These are phyloP conservation scores for Populus hybrid DNA, from an alignment of 441 rosid genomes.

Conservation along the genomic window DNA sequence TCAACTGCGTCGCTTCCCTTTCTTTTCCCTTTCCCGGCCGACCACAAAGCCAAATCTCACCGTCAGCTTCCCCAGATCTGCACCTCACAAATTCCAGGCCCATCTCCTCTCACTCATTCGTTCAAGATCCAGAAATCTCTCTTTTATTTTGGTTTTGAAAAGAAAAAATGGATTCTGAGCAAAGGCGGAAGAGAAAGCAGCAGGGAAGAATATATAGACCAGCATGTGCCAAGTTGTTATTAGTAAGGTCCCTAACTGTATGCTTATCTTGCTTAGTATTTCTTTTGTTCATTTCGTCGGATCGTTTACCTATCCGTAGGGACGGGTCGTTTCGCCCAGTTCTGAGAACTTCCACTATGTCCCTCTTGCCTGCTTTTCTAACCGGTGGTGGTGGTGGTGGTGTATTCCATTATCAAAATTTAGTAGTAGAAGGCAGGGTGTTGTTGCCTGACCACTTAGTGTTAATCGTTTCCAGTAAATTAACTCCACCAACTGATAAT, in stretches of 20 bases:
- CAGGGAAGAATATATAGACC: constrained; percentile 34
- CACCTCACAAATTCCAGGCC: neutral
- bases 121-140: neutral
- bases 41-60: neutral
- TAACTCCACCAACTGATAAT: constrained; percentile 20
- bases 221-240: constrained; percentile 31
- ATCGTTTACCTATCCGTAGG: constrained; percentile 44
- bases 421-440: constrained; percentile 52
- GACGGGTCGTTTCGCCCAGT: constrained; percentile 54
- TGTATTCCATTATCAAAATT: constrained; percentile 18
- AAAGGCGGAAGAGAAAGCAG: constrained; percentile 69
- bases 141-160: neutral
- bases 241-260: constrained; percentile 47
- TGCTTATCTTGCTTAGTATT: constrained; percentile 63
- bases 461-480: constrained; percentile 43
- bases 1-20: neutral
- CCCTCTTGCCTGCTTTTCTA: constrained; percentile 49
- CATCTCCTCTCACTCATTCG: neutral
- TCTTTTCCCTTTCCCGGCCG: neutral
- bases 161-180: constrained; percentile 58
- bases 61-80: constrained; percentile 7
- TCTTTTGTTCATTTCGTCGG: constrained; percentile 57
- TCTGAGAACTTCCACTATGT: constrained; percentile 46
- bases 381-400: constrained; percentile 36
- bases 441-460: constrained; percentile 72